A percentile compares a stretch with the other conserved stretches of the same genome.
Evolutionary conservation across 371 early-diverging fungal genomes (phyloP).

Genomic region (Mucor racemosus): DNA sequence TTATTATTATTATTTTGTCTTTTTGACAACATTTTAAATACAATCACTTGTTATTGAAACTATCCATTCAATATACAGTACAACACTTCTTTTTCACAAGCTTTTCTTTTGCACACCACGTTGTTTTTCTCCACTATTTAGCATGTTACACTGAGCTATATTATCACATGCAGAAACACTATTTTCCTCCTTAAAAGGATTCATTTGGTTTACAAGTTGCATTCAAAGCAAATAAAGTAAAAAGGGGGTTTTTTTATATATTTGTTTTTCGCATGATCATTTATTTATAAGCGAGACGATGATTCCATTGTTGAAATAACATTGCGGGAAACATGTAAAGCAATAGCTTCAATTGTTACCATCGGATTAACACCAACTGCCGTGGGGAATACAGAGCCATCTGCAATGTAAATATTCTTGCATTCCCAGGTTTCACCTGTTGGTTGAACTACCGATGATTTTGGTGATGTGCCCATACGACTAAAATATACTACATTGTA

Average conservation of each 20-base stretch:
- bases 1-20: too few relatives aligned
- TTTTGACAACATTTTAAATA: neutral
- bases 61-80: neutral
- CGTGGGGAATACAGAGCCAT: conserved; percentile 72
- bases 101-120: conserved; percentile 19
- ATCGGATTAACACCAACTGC: conserved; percentile 77
- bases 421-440: conserved; percentile 71
- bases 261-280: neutral
- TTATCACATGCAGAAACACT: conserved; percentile 23
- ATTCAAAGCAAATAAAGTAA: neutral
- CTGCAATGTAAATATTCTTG: conserved; percentile 69
- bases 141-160: conserved; percentile 17
- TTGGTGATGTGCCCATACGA: conserved; percentile 64
- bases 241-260: neutral
- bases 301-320: conserved; percentile 5
- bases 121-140: conserved; percentile 15
- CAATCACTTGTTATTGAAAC: neutral
- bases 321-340: conserved; percentile 40
- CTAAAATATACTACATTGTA: conserved; percentile 25
- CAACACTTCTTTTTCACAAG: conserved; percentile 6
- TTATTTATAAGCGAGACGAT: conserved; percentile 5
- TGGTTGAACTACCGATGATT: conserved; percentile 59
- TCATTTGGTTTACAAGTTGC: conserved; percentile 12
- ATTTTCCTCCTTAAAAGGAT: conserved; percentile 15
- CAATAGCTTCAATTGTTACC: conserved; percentile 60